Conservation (phyloP, 495 filamentous ascomycete genomes). For the Paragyromitra xinjiangensis region DNA sequence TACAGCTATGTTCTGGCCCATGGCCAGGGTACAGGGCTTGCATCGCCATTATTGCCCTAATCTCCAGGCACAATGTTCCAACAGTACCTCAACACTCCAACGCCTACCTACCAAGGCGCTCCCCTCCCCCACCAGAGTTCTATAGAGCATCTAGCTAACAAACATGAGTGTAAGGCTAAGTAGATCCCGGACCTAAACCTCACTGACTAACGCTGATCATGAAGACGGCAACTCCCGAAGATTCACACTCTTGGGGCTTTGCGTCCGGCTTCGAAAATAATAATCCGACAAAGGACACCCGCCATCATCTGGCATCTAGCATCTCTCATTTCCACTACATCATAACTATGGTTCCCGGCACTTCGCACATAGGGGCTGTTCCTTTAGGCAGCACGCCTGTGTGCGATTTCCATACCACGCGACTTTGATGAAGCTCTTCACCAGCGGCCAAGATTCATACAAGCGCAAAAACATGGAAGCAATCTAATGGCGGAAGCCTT, state of each 20-base stretch:
- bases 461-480: constrained; percentile 16
- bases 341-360: constrained; percentile 4
- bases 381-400: constrained; percentile 14
- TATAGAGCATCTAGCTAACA: constrained; percentile 1
- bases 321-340: constrained; percentile 12
- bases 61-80: constrained; percentile 10
- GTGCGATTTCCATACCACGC: constrained; percentile 7
- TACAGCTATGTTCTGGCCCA: not conserved
- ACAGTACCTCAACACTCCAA: not conserved
- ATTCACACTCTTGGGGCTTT: not conserved
- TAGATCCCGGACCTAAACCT: not conserved
- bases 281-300: not conserved
- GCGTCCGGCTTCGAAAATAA: not conserved
- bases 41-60: not conserved
- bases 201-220: not conserved
- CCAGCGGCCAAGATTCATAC: not conserved
- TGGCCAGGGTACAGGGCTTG: constrained; percentile 22
- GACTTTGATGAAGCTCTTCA: constrained; percentile 2
- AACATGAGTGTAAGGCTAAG: constrained; percentile 3
- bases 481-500: constrained; percentile 8
- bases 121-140: not conserved
- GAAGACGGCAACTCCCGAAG: not conserved
- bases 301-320: not conserved
- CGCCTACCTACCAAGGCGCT: constrained; percentile 19
- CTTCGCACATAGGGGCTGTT: constrained; percentile 40